Base-by-base conservation (phyloP, 2,329 filamentous ascomycete genomes). In the Claviceps humidiphila region DNA sequence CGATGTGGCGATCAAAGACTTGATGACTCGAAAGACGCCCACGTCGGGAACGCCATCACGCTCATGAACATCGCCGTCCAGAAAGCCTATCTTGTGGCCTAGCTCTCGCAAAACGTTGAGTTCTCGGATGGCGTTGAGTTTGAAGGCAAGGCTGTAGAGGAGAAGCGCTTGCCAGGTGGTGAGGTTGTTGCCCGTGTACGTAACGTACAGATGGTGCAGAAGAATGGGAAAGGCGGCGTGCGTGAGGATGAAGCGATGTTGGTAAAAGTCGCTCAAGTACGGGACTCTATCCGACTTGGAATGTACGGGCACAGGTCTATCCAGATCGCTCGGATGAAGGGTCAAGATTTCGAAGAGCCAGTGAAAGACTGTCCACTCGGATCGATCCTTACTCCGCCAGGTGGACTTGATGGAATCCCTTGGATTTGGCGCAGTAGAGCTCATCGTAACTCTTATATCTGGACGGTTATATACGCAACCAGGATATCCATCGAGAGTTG, bases 331-430 rank as follows among this genome's bases (percentile, higher is more conserved):
- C 6, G 45, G 53, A 22, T 54, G 53, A n/a, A 54, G 8, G 22
- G 42, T 6, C 8, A 54, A 51, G 42, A 54, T 42, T 14, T 54
- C 53, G 49, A 49, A 54, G 30, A 47, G 34, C 53, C 53, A 52
- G 53, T 54, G 53, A 26, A 47, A 49, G 39, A 49, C 30, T 20
- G 34, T 42, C 53, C 53, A 54, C 24, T 54, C 53, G 8, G 53
- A 54, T 34, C 53, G 53, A 20, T 51, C 46, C 37, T 54, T 54
- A 2, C 22, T 40, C 2, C 49, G 49, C 53, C 53, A 54, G n/a
- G 53, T 54, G 34, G 50, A 52, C 45, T 51, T 54, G n/a, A 54
- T 54, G 9, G 53, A 54, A 42, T 54, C 53, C 16, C 44, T 48
- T 5, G 50, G 49, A 20, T 49, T 51, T 16, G 40, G n/a, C 13